Evolutionary conservation across 2,329 filamentous ascomycete species (phyloP), one percentile per base, ranked within the genome.

Genomic region (Ophiocordyceps robertsii): DNA sequence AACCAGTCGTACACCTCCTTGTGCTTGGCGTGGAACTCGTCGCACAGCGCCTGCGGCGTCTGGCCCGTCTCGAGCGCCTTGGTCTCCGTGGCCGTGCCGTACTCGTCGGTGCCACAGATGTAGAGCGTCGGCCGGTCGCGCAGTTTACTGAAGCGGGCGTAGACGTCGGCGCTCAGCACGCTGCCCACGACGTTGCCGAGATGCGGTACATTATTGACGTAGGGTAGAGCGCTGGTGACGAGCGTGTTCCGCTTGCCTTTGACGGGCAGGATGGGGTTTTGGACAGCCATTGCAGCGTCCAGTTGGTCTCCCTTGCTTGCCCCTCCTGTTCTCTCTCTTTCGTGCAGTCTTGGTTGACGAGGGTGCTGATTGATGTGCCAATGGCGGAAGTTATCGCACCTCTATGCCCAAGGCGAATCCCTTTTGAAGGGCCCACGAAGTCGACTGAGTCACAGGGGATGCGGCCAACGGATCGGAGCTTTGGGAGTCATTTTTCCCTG

Each of bases 1-100:
- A 98, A 98, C 87, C 90, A 95, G 61, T 93, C 77, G 64, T 96
- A 96, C 51, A 95, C 83, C 39, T 84, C 85, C 54, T 87, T 80
- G 66, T 95, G 90, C 45, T 94, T 79, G 54, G 78, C 79, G 66
- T 93, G 85, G 69, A 93, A 95, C 68, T 95, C 93, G 64, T 84
- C 78, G 68, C 90, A 95, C 12, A 96, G 77, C 57, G 89, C 75
- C 54, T 84, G 73, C 19, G 90, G 88, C 12, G 82, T 87, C 49
- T 88, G 70, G 13, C 82, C 82, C 60, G 92, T 87, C 60, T 94
- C 87, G 35, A 95, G 77, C 5, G 90, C 90, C 68, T 94, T 95
- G 24, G 90, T 95, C 65, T 95, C 90, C 29, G 89, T 95, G 19
- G 90, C 89, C 12, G 90, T 96, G 44, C 90, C 90, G 62, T 95